These are phyloP conservation scores for Nigrograna mackinnonii DNA, from an alignment of 2,329 filamentous ascomycete genomes.

Conservation along the genomic window DNA sequence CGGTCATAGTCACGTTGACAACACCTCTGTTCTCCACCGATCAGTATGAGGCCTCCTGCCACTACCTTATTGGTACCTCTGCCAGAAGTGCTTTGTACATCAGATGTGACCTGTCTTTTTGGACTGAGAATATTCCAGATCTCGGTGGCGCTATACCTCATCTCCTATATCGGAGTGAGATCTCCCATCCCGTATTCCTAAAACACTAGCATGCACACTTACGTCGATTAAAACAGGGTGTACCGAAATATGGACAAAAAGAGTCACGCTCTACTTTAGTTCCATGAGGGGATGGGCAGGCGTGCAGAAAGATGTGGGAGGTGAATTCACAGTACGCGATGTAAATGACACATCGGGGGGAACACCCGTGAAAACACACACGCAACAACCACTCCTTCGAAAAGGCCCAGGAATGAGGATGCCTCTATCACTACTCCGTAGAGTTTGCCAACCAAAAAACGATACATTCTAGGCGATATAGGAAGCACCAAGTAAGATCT, in stretches of 20 bases:
- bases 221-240: not conserved
- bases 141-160: not conserved
- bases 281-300: no score
- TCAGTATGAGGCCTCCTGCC: not conserved
- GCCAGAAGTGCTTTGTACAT: not conserved
- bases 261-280: not conserved
- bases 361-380: not conserved
- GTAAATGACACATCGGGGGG: not conserved
- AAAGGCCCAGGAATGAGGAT: no score
- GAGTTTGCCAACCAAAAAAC: not conserved
- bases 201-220: not conserved
- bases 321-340: not conserved
- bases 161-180: conserved; percentile 1
- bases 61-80: not conserved
- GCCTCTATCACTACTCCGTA: not conserved
- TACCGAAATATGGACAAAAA: not conserved
- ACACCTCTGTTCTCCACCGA: not conserved
- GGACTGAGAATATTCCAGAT: no score
- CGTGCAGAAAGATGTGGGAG: not conserved
- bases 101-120: no score
- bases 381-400: no score
- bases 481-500: not conserved
- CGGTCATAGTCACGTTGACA: no score
- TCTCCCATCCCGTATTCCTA: not conserved
- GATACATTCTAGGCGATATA: not conserved